These are phyloP conservation scores for Cicer pinnatifidum DNA, from an alignment of 306 rosid species.

Conservation along the genomic window DNA sequence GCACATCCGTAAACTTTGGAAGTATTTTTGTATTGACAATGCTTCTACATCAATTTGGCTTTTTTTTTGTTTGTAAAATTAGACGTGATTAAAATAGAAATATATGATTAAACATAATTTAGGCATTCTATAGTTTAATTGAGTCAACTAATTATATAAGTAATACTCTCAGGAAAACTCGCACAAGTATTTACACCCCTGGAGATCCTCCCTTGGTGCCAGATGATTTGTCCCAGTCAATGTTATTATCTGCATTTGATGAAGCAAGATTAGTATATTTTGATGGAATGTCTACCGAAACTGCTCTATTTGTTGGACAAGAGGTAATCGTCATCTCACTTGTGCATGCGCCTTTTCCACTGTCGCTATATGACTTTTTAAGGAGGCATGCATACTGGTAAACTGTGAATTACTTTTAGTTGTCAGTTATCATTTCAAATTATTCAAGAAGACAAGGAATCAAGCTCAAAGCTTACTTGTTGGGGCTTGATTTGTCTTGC, in stretches of 20 bases:
- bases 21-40: conserved; percentile 3
- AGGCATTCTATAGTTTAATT: conserved; percentile 34
- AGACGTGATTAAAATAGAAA: conserved; percentile 27
- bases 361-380: neutral
- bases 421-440: conserved; percentile 1
- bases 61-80: conserved; percentile 6
- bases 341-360: conserved; percentile 31
- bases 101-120: conserved; percentile 17
- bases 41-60: neutral
- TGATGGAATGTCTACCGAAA: conserved; percentile 69
- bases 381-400: conserved; percentile 35
- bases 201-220: conserved; percentile 85
- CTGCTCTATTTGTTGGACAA: conserved; percentile 75
- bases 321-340: conserved; percentile 64
- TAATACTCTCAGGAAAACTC: conserved; percentile 71
- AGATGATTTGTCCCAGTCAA: conserved; percentile 64
- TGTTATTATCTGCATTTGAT: conserved; percentile 66
- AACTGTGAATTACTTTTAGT: conserved; percentile 30
- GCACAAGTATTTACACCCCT: conserved; percentile 80
- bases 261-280: conserved; percentile 77
- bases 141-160: conserved; percentile 37
- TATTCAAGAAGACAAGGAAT: conserved; percentile 28
- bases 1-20: conserved; percentile 4
- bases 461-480: neutral
- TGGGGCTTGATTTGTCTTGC: conserved; percentile 31